A percentile compares a stretch with the other conserved stretches of the same genome.
These are phyloP conservation scores for Schrenkiella parvula DNA, from an alignment of 345 rosid species.

Conservation along the genomic window DNA sequence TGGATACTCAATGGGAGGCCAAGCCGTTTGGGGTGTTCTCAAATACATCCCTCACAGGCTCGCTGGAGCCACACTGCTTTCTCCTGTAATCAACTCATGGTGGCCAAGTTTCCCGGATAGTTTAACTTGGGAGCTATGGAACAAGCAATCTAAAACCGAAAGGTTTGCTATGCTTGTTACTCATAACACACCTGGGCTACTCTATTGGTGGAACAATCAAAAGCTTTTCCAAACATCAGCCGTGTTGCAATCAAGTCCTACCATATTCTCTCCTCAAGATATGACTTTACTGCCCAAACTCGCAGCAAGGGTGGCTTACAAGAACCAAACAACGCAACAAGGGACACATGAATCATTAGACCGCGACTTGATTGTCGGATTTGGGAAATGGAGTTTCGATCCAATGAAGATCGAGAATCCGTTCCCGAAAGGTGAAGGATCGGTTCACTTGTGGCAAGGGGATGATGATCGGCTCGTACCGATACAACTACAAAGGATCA, in stretches of 20 bases:
- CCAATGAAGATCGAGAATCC: conserved; percentile 49
- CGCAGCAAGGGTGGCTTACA: conserved; percentile 42
- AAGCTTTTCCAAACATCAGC: conserved; percentile 42
- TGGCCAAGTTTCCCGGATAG: conserved; percentile 55
- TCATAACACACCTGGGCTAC: conserved; percentile 54
- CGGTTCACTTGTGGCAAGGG: conserved; percentile 64
- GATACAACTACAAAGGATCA: conserved; percentile 44
- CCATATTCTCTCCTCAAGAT: conserved; percentile 40
- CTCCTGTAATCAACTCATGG: conserved; percentile 56
- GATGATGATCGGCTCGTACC: conserved; percentile 54
- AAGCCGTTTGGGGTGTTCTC: conserved; percentile 49
- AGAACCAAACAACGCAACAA: conserved; percentile 40
- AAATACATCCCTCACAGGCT: conserved; percentile 70
- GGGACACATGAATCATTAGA: conserved; percentile 51
- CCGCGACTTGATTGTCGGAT: conserved; percentile 45
- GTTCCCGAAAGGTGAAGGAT: conserved; percentile 47
- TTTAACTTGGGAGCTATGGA: conserved; percentile 47
- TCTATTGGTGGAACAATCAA: conserved; percentile 63
- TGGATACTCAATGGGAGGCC: conserved; percentile 42
- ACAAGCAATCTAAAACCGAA: conserved; percentile 39
- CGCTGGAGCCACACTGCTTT: conserved; percentile 47
- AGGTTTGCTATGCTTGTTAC: conserved; percentile 43
- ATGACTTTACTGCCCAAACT: conserved; percentile 21
- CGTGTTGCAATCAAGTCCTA: conserved; percentile 25
- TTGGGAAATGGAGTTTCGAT: conserved; percentile 57